These are phyloP conservation scores for Leavenworthia alabamica DNA, from an alignment of 345 rosid genomes.

Conservation along the genomic window DNA sequence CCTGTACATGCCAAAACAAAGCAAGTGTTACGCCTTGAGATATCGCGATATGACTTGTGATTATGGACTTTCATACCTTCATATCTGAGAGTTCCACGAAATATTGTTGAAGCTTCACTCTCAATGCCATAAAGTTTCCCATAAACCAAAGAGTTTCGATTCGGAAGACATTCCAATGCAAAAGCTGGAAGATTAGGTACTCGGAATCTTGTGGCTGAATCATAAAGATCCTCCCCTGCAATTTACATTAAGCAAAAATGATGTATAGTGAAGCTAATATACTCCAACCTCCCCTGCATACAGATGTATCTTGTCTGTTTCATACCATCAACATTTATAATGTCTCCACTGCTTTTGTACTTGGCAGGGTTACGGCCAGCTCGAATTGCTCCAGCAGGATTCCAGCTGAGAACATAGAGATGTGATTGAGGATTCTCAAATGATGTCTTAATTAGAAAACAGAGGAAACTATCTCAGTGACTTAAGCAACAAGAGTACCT, in stretches of 20 bases:
- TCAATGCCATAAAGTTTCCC: constrained; percentile 70
- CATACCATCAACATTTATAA: constrained; percentile 60
- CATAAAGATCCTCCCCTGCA: constrained; percentile 66
- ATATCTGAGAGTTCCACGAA: constrained; percentile 91
- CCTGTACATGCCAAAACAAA: constrained; percentile 36
- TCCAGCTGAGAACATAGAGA: constrained; percentile 58
- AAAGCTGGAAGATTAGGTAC: constrained; percentile 85
- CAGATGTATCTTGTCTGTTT: background rate
- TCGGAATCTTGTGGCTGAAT: constrained; percentile 57
- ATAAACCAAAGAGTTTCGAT: constrained; percentile 74
- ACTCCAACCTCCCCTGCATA: background rate
- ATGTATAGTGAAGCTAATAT: background rate
- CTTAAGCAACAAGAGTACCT: constrained; percentile 39
- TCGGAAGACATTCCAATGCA: constrained; percentile 87
- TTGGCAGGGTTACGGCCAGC: constrained; percentile 76
- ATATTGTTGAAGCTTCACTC: constrained; percentile 72
- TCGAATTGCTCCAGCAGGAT: constrained; percentile 90
- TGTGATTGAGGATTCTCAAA: constrained; percentile 15
- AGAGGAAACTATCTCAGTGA: background rate
- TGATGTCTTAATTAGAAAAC: background rate
- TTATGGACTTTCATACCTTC: constrained; percentile 43
- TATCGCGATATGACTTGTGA: background rate
- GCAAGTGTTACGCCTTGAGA: constrained; percentile 1
- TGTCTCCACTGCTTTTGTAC: constrained; percentile 48
- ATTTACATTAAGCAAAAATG: constrained; percentile 2